These are phyloP conservation scores for Aspergillus niger DNA, from an alignment of 2,329 filamentous ascomycete genomes.

Conservation along the genomic window DNA sequence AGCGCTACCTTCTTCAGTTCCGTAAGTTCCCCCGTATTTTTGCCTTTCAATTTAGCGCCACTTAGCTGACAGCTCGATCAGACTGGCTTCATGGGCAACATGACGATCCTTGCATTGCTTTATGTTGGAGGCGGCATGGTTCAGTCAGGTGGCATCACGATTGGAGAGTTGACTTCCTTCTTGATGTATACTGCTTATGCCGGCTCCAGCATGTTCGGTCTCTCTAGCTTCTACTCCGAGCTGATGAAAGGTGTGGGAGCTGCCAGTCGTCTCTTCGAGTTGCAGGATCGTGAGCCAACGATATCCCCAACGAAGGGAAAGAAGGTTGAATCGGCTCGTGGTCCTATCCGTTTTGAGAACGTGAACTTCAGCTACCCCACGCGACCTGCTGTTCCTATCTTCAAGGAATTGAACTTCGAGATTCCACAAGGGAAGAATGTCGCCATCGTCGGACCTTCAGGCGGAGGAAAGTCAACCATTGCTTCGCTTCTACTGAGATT, in stretches of 20 bases:
- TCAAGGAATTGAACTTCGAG: conserved; percentile 83
- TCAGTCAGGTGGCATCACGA: conserved; percentile 77
- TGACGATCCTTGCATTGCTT: conserved; percentile 89
- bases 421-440: conserved; percentile 94
- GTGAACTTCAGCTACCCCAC: conserved; percentile 93
- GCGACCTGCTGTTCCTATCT: conserved; percentile 86
- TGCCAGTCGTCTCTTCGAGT: conserved; percentile 91
- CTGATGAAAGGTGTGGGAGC: conserved; percentile 99
- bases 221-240: conserved; percentile 96
- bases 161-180: conserved; percentile 93
- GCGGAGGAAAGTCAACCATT: conserved; percentile 94
- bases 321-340: conserved; percentile 79
- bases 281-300: conserved; percentile 84
- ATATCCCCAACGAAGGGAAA: conserved; percentile 84
- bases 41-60: neutral
- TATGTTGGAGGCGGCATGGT: conserved; percentile 92
- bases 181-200: conserved; percentile 96
- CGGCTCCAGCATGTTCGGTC: conserved; percentile 83
- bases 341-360: conserved; percentile 82
- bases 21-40: conserved; percentile 34
- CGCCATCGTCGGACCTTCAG: conserved; percentile 93
- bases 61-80: conserved; percentile 45
- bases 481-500: conserved; percentile 89
- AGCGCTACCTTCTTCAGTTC: conserved; percentile 86
- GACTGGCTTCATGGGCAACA: conserved; percentile 90